Conservation (phyloP, 2,329 filamentous ascomycete genomes). For the Coniochaeta sp. region DNA sequence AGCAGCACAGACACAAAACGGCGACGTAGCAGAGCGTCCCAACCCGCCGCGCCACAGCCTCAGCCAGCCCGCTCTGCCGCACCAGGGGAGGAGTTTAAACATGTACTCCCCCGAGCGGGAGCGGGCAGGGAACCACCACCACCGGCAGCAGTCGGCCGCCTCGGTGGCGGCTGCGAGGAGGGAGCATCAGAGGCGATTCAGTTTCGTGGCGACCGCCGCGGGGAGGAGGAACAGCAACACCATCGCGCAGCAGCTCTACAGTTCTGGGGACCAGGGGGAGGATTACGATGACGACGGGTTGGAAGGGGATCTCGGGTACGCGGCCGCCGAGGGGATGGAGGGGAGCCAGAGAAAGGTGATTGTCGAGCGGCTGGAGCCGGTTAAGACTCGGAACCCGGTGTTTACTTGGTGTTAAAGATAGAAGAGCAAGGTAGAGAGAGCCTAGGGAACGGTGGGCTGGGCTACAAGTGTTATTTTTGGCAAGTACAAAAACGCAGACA, state of each 20-base stretch:
- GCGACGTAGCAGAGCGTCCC: conserved; percentile 13
- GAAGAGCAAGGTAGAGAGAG: too few relatives aligned
- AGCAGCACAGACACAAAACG: conserved; percentile 7
- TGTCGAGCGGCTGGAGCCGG: conserved; percentile 89
- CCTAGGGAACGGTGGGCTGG: background rate
- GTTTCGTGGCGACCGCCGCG: conserved; percentile 41
- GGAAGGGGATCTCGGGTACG: conserved; percentile 90
- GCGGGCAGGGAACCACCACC: conserved; percentile 7
- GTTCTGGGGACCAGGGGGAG: conserved; percentile 24
- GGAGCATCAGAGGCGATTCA: conserved; percentile 45
- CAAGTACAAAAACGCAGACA: background rate
- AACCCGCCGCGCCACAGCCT: conserved; percentile 12
- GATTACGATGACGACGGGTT: conserved; percentile 63
- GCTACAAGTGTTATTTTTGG: too few relatives aligned
- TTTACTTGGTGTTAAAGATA: conserved; percentile 82
- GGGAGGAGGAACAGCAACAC: conserved; percentile 40
- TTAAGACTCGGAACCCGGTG: conserved; percentile 91
- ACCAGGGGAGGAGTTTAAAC: conserved; percentile 11
- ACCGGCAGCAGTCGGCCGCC: conserved; percentile 22
- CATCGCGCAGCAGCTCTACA: conserved; percentile 46
- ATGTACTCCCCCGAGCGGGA: conserved; percentile 22
- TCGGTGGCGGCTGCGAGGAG: conserved; percentile 21
- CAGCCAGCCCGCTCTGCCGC: conserved; percentile 12
- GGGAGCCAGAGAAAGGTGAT: conserved; percentile 89
- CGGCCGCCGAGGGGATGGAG: conserved; percentile 89